Base-by-base conservation (phyloP, 2,329 filamentous ascomycete species). In the Westerdykella ornata region DNA sequence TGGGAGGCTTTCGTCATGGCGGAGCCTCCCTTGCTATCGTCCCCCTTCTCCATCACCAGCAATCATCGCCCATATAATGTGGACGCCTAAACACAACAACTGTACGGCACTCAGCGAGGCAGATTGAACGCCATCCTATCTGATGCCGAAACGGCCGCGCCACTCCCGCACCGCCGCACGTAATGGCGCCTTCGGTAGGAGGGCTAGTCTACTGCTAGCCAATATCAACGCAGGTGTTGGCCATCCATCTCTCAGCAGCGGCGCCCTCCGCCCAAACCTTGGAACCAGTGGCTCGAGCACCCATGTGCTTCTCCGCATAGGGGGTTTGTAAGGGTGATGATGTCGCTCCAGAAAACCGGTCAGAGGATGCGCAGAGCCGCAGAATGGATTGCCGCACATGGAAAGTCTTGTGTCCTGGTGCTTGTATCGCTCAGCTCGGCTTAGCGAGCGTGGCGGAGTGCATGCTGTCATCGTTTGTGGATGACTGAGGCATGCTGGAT, bases 371-470 rank as follows among this genome's bases (percentile, higher is more conserved):
- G 51, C 53, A 61, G 59, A 64, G 58, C 58, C 60, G 56, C 60
- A 60, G 39, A 47, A 49, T 43, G 39, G 35, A 37, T 47, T 45
- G 38, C 42, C 44, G 43, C 38, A 34, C 41, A 45, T 54, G 46
- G 49, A 8, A 33, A 5, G 37, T 54, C 48, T 42, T 39, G 32
- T 46, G 26, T 46, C 52, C 52, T 48, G 39, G 51, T 51, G 40
- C 49, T 41, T 12, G 38, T 43, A 33, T 37, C 39, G 45, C 43
- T 18, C 31, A 33, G 49, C 56, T 26, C 8, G 22, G 22, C 22
- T 26, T 26, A 56, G 58, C 56, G 56, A 58, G 46, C 46, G 56
- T 54, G 60, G 60, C 60, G 57, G 51, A 63, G 57, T 57, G 53
- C 58, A 52, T 48, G 37, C 22, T 43, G 45, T 33, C 30, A 35